These are phyloP conservation scores for Cyberlindnera americana DNA, from an alignment of 805 yeast genomes.

Conservation along the genomic window DNA sequence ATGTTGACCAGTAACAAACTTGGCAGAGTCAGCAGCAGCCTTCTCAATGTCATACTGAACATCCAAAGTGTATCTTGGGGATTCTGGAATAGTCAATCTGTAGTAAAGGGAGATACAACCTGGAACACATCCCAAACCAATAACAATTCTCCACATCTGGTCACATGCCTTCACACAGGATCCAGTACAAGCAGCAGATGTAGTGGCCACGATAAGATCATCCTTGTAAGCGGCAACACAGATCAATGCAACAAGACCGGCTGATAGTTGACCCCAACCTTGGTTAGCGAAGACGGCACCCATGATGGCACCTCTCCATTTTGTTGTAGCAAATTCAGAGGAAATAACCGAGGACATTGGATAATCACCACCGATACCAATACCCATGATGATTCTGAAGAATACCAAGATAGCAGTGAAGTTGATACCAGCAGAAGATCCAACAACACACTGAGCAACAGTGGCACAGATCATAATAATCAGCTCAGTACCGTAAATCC, in stretches of 20 bases:
- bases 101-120: conserved; percentile 80
- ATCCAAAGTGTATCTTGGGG: conserved; percentile 87
- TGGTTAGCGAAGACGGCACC: conserved; percentile 95
- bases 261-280: conserved; percentile 92
- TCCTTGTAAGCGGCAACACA: conserved; percentile 75
- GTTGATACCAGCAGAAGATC: conserved; percentile 65
- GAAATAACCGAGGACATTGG: conserved; percentile 92
- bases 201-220: conserved; percentile 49
- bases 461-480: conserved; percentile 81
- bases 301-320: conserved; percentile 98
- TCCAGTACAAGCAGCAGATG: conserved; percentile 58
- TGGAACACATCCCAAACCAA: conserved; percentile 90
- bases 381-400: conserved; percentile 86
- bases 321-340: conserved; percentile 88
- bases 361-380: conserved; percentile 97
- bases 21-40: conserved; percentile 54
- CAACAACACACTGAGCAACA: conserved; percentile 70
- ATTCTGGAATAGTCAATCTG: conserved; percentile 92
- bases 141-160: conserved; percentile 90
- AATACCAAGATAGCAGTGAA: conserved; percentile 72
- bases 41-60: conserved; percentile 55
- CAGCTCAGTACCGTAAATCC: conserved; percentile 81
- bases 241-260: conserved; percentile 78
- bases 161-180: conserved; percentile 76
- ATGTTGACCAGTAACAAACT: conserved; percentile 45